These are phyloP conservation scores for Poa pratensis DNA, from an alignment of 176 grass and related monocot species.

Conservation along the genomic window DNA sequence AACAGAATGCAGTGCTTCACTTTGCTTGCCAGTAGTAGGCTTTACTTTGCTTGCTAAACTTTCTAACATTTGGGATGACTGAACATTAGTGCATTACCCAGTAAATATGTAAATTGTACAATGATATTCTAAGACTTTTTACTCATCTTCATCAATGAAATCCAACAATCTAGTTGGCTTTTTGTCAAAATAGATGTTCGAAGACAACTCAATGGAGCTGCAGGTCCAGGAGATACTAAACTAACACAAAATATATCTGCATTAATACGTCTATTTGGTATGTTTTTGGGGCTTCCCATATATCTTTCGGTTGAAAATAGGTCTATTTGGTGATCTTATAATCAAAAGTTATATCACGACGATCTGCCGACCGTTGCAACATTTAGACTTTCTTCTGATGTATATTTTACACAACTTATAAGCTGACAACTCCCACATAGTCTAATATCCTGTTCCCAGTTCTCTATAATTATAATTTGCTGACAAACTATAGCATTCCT, in stretches of 20 bases:
- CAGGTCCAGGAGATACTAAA: not conserved
- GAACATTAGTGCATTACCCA: not conserved
- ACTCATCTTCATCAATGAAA: no score
- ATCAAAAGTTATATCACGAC: conserved; percentile 6
- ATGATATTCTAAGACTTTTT: not conserved
- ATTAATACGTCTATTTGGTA: no score
- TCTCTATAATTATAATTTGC: not conserved
- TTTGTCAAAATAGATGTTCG: no score
- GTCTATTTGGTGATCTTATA: not conserved
- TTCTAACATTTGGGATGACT: not conserved
- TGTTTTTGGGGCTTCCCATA: not conserved
- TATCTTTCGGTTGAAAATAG: not conserved
- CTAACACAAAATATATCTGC: not conserved
- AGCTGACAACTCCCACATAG: not conserved
- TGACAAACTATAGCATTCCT: conserved; percentile 26
- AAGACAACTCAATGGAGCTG: not conserved
- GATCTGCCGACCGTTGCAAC: not conserved
- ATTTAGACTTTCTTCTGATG: conserved; percentile 5
- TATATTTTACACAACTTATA: not conserved
- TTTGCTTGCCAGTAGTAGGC: not conserved
- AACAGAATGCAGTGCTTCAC: not conserved
- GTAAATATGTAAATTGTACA: not conserved
- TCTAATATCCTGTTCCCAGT: not conserved
- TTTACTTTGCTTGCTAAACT: conserved; percentile 24
- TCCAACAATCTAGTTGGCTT: no score